Evolutionary conservation across 75 land plant genomes (phyloP).

Genomic region (Gnetum montanum): DNA sequence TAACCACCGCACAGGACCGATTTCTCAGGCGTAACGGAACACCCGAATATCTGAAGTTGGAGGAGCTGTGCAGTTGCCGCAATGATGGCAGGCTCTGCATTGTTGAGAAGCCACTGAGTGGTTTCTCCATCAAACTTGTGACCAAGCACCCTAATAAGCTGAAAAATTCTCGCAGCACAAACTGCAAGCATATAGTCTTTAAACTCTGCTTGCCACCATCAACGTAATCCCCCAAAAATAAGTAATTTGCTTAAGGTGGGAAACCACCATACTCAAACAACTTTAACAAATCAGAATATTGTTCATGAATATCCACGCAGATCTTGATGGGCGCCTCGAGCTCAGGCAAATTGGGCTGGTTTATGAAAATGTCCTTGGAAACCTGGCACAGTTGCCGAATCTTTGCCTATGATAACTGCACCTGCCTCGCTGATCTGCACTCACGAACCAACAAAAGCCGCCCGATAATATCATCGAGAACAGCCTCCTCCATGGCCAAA

Average conservation of each 20-base stretch:
- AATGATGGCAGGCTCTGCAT: constrained; percentile 47
- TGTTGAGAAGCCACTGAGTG: constrained; percentile 47
- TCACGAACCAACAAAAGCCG: constrained; percentile 20
- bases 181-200: constrained; percentile 39
- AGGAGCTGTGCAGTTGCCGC: constrained; percentile 55
- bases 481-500: constrained; percentile 19
- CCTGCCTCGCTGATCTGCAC: constrained; percentile 27
- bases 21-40: no score
- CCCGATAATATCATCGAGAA: constrained; percentile 25
- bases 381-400: constrained; percentile 24
- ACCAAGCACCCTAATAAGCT: constrained; percentile 53
- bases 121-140: constrained; percentile 65
- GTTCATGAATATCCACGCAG: constrained; percentile 14
- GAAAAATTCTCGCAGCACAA: constrained; percentile 55
- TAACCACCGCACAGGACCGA: no score
- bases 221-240: neutral
- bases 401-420: constrained; percentile 26
- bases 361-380: constrained; percentile 26
- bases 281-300: neutral
- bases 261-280: neutral
- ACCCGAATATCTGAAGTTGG: no score
- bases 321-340: constrained; percentile 40
- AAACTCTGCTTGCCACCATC: neutral
- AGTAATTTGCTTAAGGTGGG: neutral
- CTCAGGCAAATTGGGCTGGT: constrained; percentile 33